Conservation (phyloP, 2,329 filamentous ascomycete genomes). For the Xylaria hypoxylon region DNA sequence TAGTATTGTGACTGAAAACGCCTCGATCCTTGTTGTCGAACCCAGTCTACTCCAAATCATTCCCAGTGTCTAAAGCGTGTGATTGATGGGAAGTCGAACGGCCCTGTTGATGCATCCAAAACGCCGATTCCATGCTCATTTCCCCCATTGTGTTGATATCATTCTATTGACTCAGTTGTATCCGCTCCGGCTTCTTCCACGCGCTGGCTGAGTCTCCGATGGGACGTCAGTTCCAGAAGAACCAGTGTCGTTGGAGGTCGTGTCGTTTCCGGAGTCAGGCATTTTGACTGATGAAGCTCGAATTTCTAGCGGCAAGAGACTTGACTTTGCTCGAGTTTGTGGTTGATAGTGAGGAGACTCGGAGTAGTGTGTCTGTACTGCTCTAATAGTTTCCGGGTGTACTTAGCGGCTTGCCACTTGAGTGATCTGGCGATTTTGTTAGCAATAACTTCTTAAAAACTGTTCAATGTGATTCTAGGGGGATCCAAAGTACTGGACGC, state of each 20-base stretch:
- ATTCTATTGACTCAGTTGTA: slow-evolving; percentile 44
- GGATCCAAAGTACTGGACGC: not conserved
- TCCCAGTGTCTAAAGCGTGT: slow-evolving; percentile 24
- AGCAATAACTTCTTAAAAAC: slow-evolving; percentile 12
- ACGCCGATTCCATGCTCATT: slow-evolving; percentile 32
- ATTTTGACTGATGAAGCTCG: slow-evolving; percentile 38
- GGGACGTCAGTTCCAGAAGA: slow-evolving; percentile 36
- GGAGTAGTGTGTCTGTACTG: not conserved
- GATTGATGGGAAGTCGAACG: slow-evolving; percentile 6
- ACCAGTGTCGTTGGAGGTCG: slow-evolving; percentile 44
- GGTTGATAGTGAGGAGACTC: not conserved
- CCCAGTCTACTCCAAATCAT: slow-evolving; percentile 29
- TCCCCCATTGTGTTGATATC: not conserved
- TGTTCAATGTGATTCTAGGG: not conserved
- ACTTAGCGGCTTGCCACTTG: not conserved
- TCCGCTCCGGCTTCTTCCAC: slow-evolving; percentile 49
- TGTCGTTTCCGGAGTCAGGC: slow-evolving; percentile 49
- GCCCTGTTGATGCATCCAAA: slow-evolving; percentile 27
- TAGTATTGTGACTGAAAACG: slow-evolving; percentile 25
- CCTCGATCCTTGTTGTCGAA: slow-evolving; percentile 20
- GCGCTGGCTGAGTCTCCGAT: slow-evolving; percentile 38
- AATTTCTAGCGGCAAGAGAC: not conserved
- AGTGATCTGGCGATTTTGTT: slow-evolving; percentile 19
- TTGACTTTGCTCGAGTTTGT: slow-evolving; percentile 2
- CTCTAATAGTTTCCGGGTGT: not conserved